A percentile compares a stretch with the other conserved stretches of the same genome.
These are phyloP conservation scores for Metschnikowia hibisci DNA, from an alignment of 805 yeast genomes.

Conservation along the genomic window DNA sequence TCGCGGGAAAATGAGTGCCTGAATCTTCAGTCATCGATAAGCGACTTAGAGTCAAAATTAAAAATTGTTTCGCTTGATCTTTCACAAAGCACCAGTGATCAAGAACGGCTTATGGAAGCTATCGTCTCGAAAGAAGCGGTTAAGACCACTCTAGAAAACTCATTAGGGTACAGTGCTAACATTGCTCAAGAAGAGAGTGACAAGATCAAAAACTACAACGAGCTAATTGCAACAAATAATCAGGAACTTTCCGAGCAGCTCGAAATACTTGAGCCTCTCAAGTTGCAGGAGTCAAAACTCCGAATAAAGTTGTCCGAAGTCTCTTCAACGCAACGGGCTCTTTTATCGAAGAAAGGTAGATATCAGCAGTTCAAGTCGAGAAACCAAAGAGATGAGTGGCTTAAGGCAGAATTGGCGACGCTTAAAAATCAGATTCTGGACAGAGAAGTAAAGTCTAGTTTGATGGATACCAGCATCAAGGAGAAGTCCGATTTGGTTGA, in stretches of 20 bases:
- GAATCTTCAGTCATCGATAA: slow-evolving; percentile 44
- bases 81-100: slow-evolving; percentile 48
- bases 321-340: slow-evolving; percentile 50
- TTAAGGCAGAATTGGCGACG: slow-evolving; percentile 46
- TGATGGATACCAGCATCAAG: neutral
- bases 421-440: slow-evolving; percentile 22
- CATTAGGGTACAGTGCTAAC: slow-evolving; percentile 28
- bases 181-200: slow-evolving; percentile 23
- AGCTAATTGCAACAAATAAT: slow-evolving; percentile 36
- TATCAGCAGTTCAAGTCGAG: slow-evolving; percentile 53
- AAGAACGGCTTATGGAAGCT: slow-evolving; percentile 44
- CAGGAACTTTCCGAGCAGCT: slow-evolving; percentile 31
- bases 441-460: slow-evolving; percentile 3
- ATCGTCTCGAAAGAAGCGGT: slow-evolving; percentile 49
- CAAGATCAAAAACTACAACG: slow-evolving; percentile 20
- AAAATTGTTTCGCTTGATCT: slow-evolving; percentile 56
- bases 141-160: slow-evolving; percentile 39
- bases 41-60: slow-evolving; percentile 43
- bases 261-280: slow-evolving; percentile 32
- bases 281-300: slow-evolving; percentile 36
- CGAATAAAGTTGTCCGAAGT: slow-evolving; percentile 39
- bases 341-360: slow-evolving; percentile 71
- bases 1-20: slow-evolving; percentile 53
- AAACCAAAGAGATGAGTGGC: slow-evolving; percentile 65
- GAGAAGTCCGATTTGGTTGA: slow-evolving; percentile 22